phyloP scores from a whole-genome alignment of 208 protist genomes.

The Acanthamoeba healyi region DNA sequence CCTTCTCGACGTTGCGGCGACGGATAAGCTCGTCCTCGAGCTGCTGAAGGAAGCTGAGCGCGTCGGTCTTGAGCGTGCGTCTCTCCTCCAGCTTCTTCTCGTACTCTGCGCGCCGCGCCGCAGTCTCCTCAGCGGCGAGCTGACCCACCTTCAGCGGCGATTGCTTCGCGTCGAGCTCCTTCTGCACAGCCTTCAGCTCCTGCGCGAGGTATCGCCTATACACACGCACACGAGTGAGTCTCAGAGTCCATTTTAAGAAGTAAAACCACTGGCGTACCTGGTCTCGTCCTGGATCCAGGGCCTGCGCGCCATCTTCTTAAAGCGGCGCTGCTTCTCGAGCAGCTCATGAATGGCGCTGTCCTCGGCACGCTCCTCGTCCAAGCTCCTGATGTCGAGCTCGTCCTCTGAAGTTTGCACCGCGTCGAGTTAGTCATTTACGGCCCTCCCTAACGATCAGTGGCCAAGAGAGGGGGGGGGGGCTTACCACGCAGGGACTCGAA shows the following conservation, averaged over 20 bases:
- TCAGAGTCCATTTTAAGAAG: too few relatives aligned
- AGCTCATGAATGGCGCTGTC: background rate
- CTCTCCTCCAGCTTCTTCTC: background rate
- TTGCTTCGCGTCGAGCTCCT: background rate
- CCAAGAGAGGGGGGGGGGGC: background rate
- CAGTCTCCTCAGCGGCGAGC: background rate
- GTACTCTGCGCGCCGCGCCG: background rate
- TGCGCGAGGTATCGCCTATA: background rate
- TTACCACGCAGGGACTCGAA: constrained; percentile 2
- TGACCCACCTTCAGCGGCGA: background rate
- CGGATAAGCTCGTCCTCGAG: constrained; percentile 26
- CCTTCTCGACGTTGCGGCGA: constrained; percentile 1
- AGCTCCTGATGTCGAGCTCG: constrained; percentile 9
- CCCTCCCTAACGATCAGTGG: background rate
- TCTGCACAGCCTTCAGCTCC: background rate
- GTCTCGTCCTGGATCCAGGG: constrained; percentile 4
- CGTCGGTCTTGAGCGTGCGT: background rate
- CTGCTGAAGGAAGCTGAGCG: background rate
- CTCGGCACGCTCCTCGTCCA: background rate
- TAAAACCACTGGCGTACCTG: too few relatives aligned
- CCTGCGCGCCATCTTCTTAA: background rate
- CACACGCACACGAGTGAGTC: too few relatives aligned
- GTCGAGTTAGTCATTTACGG: too few relatives aligned
- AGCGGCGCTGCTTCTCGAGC: background rate
- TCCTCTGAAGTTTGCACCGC: too few relatives aligned